phyloP scores from a whole-genome alignment of 1,284 basidiomycete species.

The Sporisorium scitamineum region DNA sequence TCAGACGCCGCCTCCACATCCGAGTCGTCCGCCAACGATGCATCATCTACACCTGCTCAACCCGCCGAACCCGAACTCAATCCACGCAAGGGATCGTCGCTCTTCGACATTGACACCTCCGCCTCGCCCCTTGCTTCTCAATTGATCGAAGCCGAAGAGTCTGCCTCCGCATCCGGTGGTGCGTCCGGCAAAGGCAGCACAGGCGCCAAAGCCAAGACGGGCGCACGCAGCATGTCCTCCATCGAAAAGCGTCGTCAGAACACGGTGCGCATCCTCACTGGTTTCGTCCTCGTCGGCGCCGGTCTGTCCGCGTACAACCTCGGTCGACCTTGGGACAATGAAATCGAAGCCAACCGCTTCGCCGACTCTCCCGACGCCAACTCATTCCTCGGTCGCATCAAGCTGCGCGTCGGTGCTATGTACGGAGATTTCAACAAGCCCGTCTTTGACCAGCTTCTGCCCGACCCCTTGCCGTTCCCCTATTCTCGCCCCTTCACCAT shows the following conservation, averaged over 20 bases:
- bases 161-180: conserved; percentile 1
- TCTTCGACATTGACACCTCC: conserved; percentile 61
- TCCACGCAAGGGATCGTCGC: conserved; percentile 30
- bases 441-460: conserved; percentile 89
- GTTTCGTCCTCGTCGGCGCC: conserved; percentile 46
- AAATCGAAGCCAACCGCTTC: conserved; percentile 61
- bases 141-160: conserved; percentile 30
- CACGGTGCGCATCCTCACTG: conserved; percentile 50
- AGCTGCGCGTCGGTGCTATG: conserved; percentile 52
- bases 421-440: conserved; percentile 72
- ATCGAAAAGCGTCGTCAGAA: conserved; percentile 67
- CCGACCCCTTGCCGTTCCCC: conserved; percentile 84
- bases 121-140: conserved; percentile 32
- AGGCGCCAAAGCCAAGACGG: conserved; percentile 65
- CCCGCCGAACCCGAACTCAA: conserved; percentile 8
- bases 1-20: conserved; percentile 9
- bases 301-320: conserved; percentile 59
- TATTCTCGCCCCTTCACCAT: conserved; percentile 92
- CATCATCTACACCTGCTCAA: conserved; percentile 1
- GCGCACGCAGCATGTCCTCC: conserved; percentile 66
- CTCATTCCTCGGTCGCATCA: conserved; percentile 60
- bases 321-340: conserved; percentile 67
- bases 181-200: conserved; percentile 45
- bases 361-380: conserved; percentile 29
- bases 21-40: background rate